Percentiles rank a stretch among this genome's conserved stretches.
Conservation (phyloP, 768 basidiomycete species). For the Termitomyces sp. region DNA sequence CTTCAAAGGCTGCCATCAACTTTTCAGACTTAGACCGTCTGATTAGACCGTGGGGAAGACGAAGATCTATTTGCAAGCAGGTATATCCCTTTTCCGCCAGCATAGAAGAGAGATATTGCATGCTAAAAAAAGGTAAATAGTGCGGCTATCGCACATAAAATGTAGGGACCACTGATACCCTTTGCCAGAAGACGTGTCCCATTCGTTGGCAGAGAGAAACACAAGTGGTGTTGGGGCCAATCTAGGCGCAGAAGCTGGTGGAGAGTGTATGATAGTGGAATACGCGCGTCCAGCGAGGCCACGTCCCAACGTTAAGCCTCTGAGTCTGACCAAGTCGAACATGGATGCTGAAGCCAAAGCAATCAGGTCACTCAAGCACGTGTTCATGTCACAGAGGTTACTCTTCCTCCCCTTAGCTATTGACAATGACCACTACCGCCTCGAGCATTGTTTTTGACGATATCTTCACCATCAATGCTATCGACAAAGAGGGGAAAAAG, state of each 20-base stretch:
- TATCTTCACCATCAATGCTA: conserved; percentile 80
- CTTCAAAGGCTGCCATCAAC: conserved; percentile 37
- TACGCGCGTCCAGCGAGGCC: conserved; percentile 15
- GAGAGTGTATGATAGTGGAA: conserved; percentile 33
- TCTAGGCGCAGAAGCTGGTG: conserved; percentile 38
- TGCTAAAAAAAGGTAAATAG: conserved; percentile 20
- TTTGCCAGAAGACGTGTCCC: conserved; percentile 36
- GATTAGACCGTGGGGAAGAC: conserved; percentile 17
- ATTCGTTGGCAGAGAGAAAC: conserved; percentile 44
- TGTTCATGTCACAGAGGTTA: conserved; percentile 6
- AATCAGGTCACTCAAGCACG: background rate
- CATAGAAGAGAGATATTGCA: conserved; percentile 31
- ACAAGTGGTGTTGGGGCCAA: conserved; percentile 51
- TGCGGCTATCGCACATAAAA: background rate
- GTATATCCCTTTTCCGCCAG: conserved; percentile 49
- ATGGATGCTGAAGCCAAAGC: background rate
- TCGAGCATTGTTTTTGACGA: conserved; percentile 91
- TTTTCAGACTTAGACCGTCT: conserved; percentile 25
- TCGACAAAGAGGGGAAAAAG: conserved; percentile 93
- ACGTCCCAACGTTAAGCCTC: background rate
- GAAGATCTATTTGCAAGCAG: conserved; percentile 41
- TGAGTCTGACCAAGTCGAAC: background rate
- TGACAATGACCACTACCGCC: conserved; percentile 49
- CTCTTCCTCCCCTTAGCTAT: conserved; percentile 8
- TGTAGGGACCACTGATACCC: conserved; percentile 24